Base-by-base conservation (phyloP, 192 early-diverging fungal genomes). In the Rhizophlyctis rosea region DNA sequence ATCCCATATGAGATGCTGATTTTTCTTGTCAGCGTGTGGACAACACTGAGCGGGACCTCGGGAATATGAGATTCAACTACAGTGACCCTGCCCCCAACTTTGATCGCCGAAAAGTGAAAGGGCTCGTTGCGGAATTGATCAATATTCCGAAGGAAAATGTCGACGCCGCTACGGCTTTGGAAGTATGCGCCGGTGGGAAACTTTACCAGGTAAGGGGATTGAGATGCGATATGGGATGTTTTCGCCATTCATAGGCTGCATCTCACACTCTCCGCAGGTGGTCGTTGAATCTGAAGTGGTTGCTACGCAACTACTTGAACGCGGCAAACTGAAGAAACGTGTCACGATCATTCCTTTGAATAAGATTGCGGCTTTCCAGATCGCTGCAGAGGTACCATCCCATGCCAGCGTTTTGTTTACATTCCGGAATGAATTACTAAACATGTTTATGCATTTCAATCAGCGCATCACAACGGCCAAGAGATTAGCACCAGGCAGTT, bases 291-390 rank as follows among this genome's bases (percentile, higher is more conserved):
- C 88, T 58, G 95, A 99, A 64, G 76, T 76, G 2, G 81, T 93
- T 1, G 94, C 88, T 7, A 73, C 87, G 0, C 86, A 92, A 69
- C 72, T 99, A 34, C 68, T 98, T 14, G 76, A 91, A 55, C 78
- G 83, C 18, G 94, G 94, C 29, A 33, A 30, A 21, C 72, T 99
- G 7, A 76, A 77, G 29, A 86, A 85, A 28, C 81, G 94, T 0
- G 86, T 91, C 14, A 98, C 95, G 1, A 82, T 98, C 18, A 93
- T 98, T 49, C 97, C 95, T 18, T 74, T 99, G n/a, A 97, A 97
- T 84, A 95, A 94, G 72, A 97, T 99, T 49, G 63, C 70, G n/a
- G 67, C 79, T 1, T 80, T 71, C 32, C 79, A 61, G 59, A 69
- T 81, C 4, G 72, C 80, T 5, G 75, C 86, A 7, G 80, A 82